phyloP scores from a whole-genome alignment of 441 rosid genomes.

The Corymbia calophylla region DNA sequence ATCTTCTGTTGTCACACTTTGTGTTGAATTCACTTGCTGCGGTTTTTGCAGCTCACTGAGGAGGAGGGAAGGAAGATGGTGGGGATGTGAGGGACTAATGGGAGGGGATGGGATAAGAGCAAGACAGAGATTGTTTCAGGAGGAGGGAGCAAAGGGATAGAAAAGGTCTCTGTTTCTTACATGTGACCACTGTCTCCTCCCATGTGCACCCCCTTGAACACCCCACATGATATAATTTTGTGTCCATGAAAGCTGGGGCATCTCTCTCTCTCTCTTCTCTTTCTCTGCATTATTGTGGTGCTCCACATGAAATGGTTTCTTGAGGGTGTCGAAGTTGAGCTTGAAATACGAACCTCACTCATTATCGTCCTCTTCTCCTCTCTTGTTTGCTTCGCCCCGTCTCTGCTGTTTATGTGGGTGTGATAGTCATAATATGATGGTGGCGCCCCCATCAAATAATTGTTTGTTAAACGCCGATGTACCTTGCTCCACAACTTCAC shows the following conservation, averaged over 20 bases:
- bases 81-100: neutral
- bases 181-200: neutral
- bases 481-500: neutral
- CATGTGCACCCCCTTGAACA: neutral
- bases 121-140: neutral
- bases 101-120: neutral
- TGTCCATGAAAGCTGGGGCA: neutral
- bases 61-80: neutral
- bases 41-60: neutral
- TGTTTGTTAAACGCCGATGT: neutral
- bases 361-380: neutral
- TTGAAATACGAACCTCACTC: neutral
- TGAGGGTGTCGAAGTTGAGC: neutral
- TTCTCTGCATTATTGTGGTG: neutral
- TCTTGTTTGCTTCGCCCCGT: neutral
- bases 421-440: neutral
- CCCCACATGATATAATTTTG: neutral
- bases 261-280: neutral
- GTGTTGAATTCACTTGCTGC: neutral
- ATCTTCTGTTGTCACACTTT: neutral
- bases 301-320: neutral
- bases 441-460: neutral
- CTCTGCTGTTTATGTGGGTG: neutral
- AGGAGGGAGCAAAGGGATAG: neutral
- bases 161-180: neutral